Evolutionary conservation across 768 basidiomycete species (phyloP), one percentile per base, ranked within the genome.

Genomic region (Rhizopogon sp.): DNA sequence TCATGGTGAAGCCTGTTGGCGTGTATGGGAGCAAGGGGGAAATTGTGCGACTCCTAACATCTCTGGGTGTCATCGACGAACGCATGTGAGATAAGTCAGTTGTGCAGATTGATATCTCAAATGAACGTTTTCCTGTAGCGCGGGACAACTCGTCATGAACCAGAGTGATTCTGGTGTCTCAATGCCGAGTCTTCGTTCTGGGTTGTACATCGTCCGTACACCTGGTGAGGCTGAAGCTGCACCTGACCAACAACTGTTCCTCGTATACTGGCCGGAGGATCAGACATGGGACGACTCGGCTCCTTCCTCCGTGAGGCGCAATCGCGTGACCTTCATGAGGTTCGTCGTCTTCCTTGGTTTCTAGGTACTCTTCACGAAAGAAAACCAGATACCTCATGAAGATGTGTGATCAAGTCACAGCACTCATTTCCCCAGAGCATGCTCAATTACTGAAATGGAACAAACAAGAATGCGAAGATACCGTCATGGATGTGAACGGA

Each of bases 281-380:
- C 73, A 67, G 0, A 84, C 83, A 0, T 85, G 84, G 84, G 63
- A 78, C 33, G 81, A 84, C 61, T 66, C 70, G 14, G 76, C 80
- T 0, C 37, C 67, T 7, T 68, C 74, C 1, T 68, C 79, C 4
- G 73, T 80, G 46, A 62, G 71, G 28, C 74, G 77, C 3, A 85
- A 84, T 65, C 73, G 84, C 6, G 70, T 79, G 3, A 81, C 82
- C 0, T 85, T 85, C 59, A 84, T 85, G 81, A 68, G 83, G 84
- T 80, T 65, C 39, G 66, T 55, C 6, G 6, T 28, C 11, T 17
- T 35, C 7, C 22, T 13, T 44, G 43, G 28, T 41, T 28, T 14
- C 5, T 4, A 37, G 8, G 2, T 35, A 37, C 22, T 37, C 6
- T 37, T 25, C 31, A 51, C 44, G 50, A 3, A 28, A 22, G 25